Percentiles rank a stretch among this genome's conserved stretches.
Evolutionary conservation across 2,329 filamentous ascomycete species (phyloP).

Genomic region (Trichophyton rubrum): DNA sequence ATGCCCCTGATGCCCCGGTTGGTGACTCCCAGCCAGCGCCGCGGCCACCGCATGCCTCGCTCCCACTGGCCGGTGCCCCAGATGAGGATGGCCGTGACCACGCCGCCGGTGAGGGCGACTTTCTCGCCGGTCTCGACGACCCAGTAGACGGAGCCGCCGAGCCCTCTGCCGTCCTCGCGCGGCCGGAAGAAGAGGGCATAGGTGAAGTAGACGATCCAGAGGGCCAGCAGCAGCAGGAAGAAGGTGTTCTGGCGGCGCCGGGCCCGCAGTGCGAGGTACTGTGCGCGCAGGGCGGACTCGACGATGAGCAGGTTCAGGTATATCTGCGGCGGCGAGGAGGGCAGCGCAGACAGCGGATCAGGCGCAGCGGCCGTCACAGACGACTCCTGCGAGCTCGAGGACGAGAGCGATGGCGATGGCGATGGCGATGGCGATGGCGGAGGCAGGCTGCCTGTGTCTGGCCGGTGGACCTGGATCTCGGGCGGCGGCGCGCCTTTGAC

Average conservation of each 20-base stretch:
- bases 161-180: conserved; percentile 81
- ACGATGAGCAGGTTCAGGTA: conserved; percentile 97
- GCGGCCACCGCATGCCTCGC: conserved; percentile 82
- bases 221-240: conserved; percentile 64
- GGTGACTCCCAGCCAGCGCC: conserved; percentile 76
- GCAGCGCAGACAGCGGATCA: conserved; percentile 67
- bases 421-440: no score
- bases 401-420: conserved; percentile 17
- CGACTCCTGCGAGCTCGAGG: not conserved
- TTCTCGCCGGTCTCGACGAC: conserved; percentile 82
- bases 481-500: conserved; percentile 77
- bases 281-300: conserved; percentile 81
- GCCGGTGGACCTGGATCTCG: conserved; percentile 34
- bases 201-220: conserved; percentile 74
- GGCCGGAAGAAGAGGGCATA: conserved; percentile 91
- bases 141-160: conserved; percentile 94
- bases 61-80: conserved; percentile 97
- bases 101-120: conserved; percentile 78
- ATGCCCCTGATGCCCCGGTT: conserved; percentile 83
- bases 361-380: conserved; percentile 21
- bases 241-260: conserved; percentile 86
- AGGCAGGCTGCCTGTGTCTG: conserved; percentile 29
- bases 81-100: conserved; percentile 73
- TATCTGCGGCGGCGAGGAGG: conserved; percentile 88
- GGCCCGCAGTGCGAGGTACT: conserved; percentile 81